phyloP scores from a whole-genome alignment of 1,284 basidiomycete genomes.

The Caloboletus firmus region DNA sequence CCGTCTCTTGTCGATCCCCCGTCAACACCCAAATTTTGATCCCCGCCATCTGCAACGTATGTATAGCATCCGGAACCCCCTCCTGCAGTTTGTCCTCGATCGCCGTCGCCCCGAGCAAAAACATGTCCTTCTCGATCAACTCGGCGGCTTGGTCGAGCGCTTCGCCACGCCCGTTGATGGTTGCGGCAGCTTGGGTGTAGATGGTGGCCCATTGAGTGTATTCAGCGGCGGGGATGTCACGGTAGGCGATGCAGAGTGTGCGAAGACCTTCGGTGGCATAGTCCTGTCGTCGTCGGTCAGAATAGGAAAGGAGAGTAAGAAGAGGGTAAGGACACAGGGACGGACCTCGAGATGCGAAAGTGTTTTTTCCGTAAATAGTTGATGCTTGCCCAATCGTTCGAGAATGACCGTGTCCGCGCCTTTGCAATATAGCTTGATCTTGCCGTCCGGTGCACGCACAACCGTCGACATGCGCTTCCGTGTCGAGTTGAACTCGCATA shows the following conservation, averaged over 20 bases:
- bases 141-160: slow-evolving; percentile 95
- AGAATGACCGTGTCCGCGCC: slow-evolving; percentile 98
- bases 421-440: slow-evolving; percentile 87
- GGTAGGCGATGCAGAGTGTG: slow-evolving; percentile 94
- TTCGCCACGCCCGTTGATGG: slow-evolving; percentile 90
- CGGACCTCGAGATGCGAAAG: slow-evolving; percentile 84
- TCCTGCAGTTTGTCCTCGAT: slow-evolving; percentile 99
- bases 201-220: slow-evolving; percentile 87
- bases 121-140: slow-evolving; percentile 92
- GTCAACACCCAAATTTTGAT: slow-evolving; percentile 99
- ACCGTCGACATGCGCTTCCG: slow-evolving; percentile 94
- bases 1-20: slow-evolving; percentile 97
- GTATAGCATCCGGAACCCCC: slow-evolving; percentile 97
- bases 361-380: slow-evolving; percentile 86
- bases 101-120: slow-evolving; percentile 93
- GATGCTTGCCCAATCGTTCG: slow-evolving; percentile 79
- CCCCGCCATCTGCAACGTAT: slow-evolving; percentile 95
- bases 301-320: neutral
- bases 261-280: slow-evolving; percentile 96
- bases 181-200: slow-evolving; percentile 89
- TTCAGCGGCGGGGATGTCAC: slow-evolving; percentile 89
- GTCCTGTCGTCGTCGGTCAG: slow-evolving; percentile 46
- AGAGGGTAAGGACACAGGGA: neutral
- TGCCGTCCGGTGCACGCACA: slow-evolving; percentile 80
- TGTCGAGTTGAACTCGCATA: slow-evolving; percentile 96